A percentile compares a stretch with the other conserved stretches of the same genome.
These are phyloP conservation scores for Chenopodium album DNA, from an alignment of 148 eudicot species.

Conservation along the genomic window DNA sequence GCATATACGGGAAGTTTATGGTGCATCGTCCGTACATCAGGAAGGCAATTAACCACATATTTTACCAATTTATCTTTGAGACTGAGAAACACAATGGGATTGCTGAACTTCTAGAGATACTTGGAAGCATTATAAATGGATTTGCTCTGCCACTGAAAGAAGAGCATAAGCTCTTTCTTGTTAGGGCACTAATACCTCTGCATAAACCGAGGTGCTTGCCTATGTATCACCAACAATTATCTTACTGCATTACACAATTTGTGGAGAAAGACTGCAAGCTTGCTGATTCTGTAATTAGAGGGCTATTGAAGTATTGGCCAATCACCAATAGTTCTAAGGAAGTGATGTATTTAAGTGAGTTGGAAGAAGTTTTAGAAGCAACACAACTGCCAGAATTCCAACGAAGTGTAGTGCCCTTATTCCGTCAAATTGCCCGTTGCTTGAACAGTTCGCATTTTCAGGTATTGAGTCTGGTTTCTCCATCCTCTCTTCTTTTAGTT, in stretches of 20 bases:
- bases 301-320: slow-evolving; percentile 77
- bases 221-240: slow-evolving; percentile 74
- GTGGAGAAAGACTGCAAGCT: slow-evolving; percentile 85
- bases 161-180: slow-evolving; percentile 70
- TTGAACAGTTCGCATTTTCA: slow-evolving; percentile 69
- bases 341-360: slow-evolving; percentile 64
- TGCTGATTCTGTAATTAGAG: slow-evolving; percentile 68
- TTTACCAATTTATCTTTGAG: slow-evolving; percentile 60
- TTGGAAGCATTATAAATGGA: slow-evolving; percentile 79
- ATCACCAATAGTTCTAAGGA: slow-evolving; percentile 76
- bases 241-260: slow-evolving; percentile 68
- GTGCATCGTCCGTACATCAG: slow-evolving; percentile 73
- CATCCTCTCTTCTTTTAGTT: not conserved
- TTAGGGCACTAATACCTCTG: slow-evolving; percentile 62
- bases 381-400: slow-evolving; percentile 75
- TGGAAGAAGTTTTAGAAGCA: slow-evolving; percentile 78
- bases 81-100: slow-evolving; percentile 72
- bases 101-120: slow-evolving; percentile 72
- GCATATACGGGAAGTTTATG: slow-evolving; percentile 78
- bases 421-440: slow-evolving; percentile 63
- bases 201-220: slow-evolving; percentile 76
- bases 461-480: slow-evolving; percentile 31
- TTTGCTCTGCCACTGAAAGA: slow-evolving; percentile 83
- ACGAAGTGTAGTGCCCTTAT: slow-evolving; percentile 66
- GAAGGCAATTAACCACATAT: slow-evolving; percentile 65